Base-by-base conservation (phyloP, 768 basidiomycete species). In the Exsudoporus frostii region DNA sequence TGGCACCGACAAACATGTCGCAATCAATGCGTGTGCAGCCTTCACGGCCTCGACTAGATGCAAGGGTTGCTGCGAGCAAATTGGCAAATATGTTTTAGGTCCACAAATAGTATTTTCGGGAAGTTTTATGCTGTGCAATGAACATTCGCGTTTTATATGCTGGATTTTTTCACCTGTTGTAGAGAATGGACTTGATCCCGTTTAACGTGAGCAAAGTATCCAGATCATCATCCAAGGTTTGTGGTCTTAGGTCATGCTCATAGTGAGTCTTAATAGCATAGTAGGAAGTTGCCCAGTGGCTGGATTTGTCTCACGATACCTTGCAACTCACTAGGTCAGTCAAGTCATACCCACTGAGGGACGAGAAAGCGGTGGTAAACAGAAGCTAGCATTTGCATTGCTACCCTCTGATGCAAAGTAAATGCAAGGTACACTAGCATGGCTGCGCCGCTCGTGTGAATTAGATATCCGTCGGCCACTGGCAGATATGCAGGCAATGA, bases 21-120 rank as follows among this genome's bases (percentile, higher is more conserved):
- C 77, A 76, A 45, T 90, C 88, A n/a, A 71, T 93, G 67, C 82
- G 86, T 19, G 77, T 87, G 42, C 83, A 84, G 59, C 84, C 88
- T 14, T 82, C 82, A 45, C 73, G 90, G 59, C 82, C 86, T 40
- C 76, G 87, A 62, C 69, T 96, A 61, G 94, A 97, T 67, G 86
- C 92, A 10, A 77, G 86, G 63, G 86, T 91, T 64, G 90, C 90
- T 14, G 92, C 90, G 19, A 90, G 90, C 66, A 94, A 93, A 68
- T 78, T 94, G 51, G 92, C 91, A 7, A 95, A 93, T 65, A 88
- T 90, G 86, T 90, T 91, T 66, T 91, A 73, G 65, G 32, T 45
- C n/a, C 17, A 41, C 32, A 50, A 41, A 50, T 29, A 40, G n/a
- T 6, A 15, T 17, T 33, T 40, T 34, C 14, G 4, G 20, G 45